Base-by-base conservation (phyloP, 345 rosid species). In the Ceriops zippeliana region DNA sequence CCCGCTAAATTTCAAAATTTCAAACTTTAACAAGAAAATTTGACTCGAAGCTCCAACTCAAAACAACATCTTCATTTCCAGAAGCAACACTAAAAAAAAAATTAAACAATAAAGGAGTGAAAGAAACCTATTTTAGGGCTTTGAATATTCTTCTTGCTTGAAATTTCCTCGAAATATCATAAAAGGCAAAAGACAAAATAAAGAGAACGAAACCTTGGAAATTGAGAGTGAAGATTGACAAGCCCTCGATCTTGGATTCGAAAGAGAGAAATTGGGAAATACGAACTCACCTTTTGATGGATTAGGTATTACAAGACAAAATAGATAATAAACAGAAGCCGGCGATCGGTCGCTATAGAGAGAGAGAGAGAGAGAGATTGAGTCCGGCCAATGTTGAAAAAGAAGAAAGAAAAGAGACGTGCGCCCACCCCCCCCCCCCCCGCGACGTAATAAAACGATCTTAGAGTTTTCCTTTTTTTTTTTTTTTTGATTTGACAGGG, bases 311-410 rank as follows among this genome's bases (percentile, higher is more conserved):
- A 73, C 86, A 2, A 19, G 49, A 42, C 17, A 17, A 42, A 1
- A 13, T 13, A 11, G 19, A 42, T 2, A 46, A 46, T 28, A 49
- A 32, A 58, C 19, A 42, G 17, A 13, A 11, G 70, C 60, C 70
- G 75, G 67, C 76, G 60, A 49, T 13, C 58, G 73, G 68, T n/a
- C 75, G 70, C 49, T 58, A 31, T 35, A 61, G 62, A 72, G 68
- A 68, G 64, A 57, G 58, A 53, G 58, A 20, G 30, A 24, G 24
- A 24, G 24, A 24, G 24, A 24, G 24, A 24, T 26, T 17, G 64
- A 63, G 58, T 60, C 8, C 66, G 21, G 34, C 62, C n/a, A 1
- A 62, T 4, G 27, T 67, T 19, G 30, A 34, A 24, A 22, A 21
- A 67, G 52, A 66, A 62, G 70, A 51, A 35, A 54, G n/a, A n/a